Conservation (phyloP, 73 alveolate species). For the Blepharisma japonicum region DNA sequence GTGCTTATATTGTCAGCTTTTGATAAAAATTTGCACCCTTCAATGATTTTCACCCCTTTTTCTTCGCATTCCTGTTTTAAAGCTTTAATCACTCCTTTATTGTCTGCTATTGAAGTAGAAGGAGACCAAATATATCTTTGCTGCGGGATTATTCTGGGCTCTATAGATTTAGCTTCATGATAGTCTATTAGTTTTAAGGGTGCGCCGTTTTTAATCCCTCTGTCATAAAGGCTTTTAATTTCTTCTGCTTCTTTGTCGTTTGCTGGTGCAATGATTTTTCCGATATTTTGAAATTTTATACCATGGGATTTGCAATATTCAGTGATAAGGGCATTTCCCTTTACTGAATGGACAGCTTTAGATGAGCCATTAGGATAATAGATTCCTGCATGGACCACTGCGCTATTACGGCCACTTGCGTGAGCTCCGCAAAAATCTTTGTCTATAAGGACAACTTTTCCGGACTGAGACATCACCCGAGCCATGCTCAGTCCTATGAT, state of each 20-base stretch:
- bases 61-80: conserved; percentile 30
- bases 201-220: conserved; percentile 69
- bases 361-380: conserved; percentile 68
- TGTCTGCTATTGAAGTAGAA: conserved; percentile 69
- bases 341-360: conserved; percentile 68
- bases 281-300: conserved; percentile 58
- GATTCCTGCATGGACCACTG: conserved; percentile 88
- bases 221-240: conserved; percentile 48
- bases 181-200: conserved; percentile 55
- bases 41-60: conserved; percentile 28
- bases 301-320: conserved; percentile 60
- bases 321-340: conserved; percentile 64
- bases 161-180: conserved; percentile 68
- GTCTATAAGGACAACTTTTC: conserved; percentile 63
- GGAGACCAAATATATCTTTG: conserved; percentile 75
- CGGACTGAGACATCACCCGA: conserved; percentile 43
- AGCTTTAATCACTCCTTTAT: conserved; percentile 47
- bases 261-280: conserved; percentile 77
- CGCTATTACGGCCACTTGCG: conserved; percentile 79
- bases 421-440: conserved; percentile 73
- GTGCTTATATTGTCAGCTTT: conserved; percentile 12
- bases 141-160: conserved; percentile 54
- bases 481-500: conserved; percentile 61
- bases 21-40: conserved; percentile 10
- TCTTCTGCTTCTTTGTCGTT: conserved; percentile 55